Base-by-base conservation (phyloP, 495 filamentous ascomycete species). In the Penicillium taxi region DNA sequence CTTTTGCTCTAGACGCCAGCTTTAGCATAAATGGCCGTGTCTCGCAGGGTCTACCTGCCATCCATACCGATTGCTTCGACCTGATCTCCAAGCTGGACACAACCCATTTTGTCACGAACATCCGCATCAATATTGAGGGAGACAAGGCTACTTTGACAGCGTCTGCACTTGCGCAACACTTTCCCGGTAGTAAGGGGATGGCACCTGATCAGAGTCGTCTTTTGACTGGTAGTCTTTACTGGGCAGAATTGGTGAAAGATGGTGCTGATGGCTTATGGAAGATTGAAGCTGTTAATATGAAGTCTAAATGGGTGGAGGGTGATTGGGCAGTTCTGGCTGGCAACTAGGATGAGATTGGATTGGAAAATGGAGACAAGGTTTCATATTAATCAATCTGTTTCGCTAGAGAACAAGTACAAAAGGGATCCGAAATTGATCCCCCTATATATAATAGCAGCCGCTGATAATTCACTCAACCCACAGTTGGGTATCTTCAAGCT, bases 91-190 rank as follows among this genome's bases (percentile, higher is more conserved):
- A 48, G 17, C 17, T 63, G 30, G 55, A 63, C 27, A 61, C 59
- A 8, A 63, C 55, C 1, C 59, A 63, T 35, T 43, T 50, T 18
- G 16, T 55, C 13, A 61, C 31, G 32, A 61, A 59, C 24, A 32
- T 58, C 1, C 57, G 59, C 1, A 40, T 59, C 26, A 48, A 51
- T n/a, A 29, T 54, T 18, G 58, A 58, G 0, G 44, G 41, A 13
- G 50, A 30, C 1, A 48, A 32, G 15, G 57, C 58, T 0, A 35
- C 35, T 1, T 3, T 53, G 33, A 57, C 50, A 4, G 40, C 48
- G 2, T 32, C 45, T 13, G 39, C 40, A 1, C 43, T 64, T 3
- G 42, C 55, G 4, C 57, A 61, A 42, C 59, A 64, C 38, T 56
- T 39, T 35, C 42, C 29, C 2, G n/a, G 26, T 15, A 48, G 50